Evolutionary conservation across 352 stramenopile species (phyloP).

Genomic region (Phytophthora quininea): DNA sequence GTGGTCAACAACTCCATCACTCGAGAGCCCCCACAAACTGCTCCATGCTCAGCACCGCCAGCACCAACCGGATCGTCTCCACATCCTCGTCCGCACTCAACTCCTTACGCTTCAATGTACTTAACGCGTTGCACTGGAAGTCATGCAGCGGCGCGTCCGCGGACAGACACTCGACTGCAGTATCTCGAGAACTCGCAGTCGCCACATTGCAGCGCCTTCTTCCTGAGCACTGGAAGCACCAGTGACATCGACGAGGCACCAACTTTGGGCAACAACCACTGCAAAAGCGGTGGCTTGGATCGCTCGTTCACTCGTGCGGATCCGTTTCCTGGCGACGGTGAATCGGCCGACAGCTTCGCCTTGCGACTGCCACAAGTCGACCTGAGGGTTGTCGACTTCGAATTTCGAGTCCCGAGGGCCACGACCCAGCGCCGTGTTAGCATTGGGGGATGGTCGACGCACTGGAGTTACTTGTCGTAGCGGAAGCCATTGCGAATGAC

Average conservation of each 20-base stretch:
- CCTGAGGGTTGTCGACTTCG: slow-evolving; percentile 26
- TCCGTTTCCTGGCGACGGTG: slow-evolving; percentile 29
- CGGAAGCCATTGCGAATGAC: slow-evolving; percentile 36
- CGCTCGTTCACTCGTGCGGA: slow-evolving; percentile 35
- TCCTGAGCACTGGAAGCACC: slow-evolving; percentile 57
- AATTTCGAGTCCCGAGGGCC: slow-evolving; percentile 18
- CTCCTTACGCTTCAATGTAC: slow-evolving; percentile 15
- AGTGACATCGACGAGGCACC: slow-evolving; percentile 50
- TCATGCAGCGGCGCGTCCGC: slow-evolving; percentile 53
- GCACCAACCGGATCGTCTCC: slow-evolving; percentile 52
- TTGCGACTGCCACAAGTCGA: slow-evolving; percentile 29
- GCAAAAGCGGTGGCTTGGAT: slow-evolving; percentile 61
- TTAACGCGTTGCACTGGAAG: slow-evolving; percentile 50
- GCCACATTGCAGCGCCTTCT: slow-evolving; percentile 59
- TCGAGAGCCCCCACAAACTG: slow-evolving; percentile 39
- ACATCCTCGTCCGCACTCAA: slow-evolving; percentile 19
- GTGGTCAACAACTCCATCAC: slow-evolving; percentile 34
- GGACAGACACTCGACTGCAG: slow-evolving; percentile 57
- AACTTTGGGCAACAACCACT: slow-evolving; percentile 47
- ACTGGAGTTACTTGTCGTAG: slow-evolving; percentile 13
- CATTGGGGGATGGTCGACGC: slow-evolving; percentile 10
- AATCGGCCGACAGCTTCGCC: slow-evolving; percentile 38
- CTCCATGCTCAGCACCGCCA: slow-evolving; percentile 70
- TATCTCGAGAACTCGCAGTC: slow-evolving; percentile 59
- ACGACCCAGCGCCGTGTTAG: slow-evolving; percentile 18